phyloP scores from a whole-genome alignment of 2,329 filamentous ascomycete species.

The Aureobasidium subglaciale region DNA sequence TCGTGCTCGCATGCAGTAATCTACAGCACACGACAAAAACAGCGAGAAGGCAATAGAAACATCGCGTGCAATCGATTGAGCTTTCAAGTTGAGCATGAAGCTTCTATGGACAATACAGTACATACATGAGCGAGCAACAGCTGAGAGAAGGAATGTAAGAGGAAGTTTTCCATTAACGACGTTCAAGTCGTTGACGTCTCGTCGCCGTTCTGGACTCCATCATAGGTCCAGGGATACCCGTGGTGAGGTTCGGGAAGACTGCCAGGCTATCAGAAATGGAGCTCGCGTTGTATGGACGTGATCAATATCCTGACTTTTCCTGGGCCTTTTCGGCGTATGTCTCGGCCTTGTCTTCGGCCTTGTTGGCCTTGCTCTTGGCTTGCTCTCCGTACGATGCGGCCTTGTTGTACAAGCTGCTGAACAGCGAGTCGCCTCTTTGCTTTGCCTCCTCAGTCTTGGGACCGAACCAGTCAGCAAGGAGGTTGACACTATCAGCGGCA shows the following conservation, averaged over 20 bases:
- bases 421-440: conserved; percentile 27
- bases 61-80: conserved; percentile 7
- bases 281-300: background rate
- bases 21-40: no score
- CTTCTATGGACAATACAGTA: conserved; percentile 13
- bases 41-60: background rate
- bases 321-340: conserved; percentile 23
- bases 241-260: conserved; percentile 1
- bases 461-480: conserved; percentile 27
- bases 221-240: conserved; percentile 8
- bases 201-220: conserved; percentile 1
- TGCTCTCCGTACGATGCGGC: conserved; percentile 19
- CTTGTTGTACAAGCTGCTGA: conserved; percentile 24
- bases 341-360: conserved; percentile 23
- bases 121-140: conserved; percentile 7
- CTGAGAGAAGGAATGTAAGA: background rate
- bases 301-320: conserved; percentile 15
- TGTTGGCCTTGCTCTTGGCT: conserved; percentile 22
- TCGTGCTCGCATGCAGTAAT: no score
- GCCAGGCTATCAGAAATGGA: conserved; percentile 1
- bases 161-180: background rate
- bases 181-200: background rate
- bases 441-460: conserved; percentile 30
- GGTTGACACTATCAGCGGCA: conserved; percentile 27
- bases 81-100: background rate